Conservation (phyloP, 176 grass and related monocot species). For the Melocanna baccifera region DNA sequence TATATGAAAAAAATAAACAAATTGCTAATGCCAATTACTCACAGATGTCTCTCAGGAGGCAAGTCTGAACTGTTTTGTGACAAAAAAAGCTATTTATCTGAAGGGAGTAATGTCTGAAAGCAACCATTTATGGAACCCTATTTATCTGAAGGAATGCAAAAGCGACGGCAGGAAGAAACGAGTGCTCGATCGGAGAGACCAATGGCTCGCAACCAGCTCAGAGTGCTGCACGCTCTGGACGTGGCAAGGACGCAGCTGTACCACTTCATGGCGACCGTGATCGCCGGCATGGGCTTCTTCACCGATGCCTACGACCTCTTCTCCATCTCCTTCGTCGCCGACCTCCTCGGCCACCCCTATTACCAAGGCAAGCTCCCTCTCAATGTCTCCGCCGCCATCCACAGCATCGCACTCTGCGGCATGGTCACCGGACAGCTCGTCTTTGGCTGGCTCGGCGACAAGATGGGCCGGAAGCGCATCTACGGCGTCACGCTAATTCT, state of each 20-base stretch:
- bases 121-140: no score
- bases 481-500: constrained; percentile 59
- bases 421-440: constrained; percentile 47
- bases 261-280: constrained; percentile 63
- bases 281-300: constrained; percentile 84
- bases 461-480: constrained; percentile 49
- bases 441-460: constrained; percentile 80
- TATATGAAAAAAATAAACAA: no score
- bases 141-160: no score
- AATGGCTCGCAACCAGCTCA: constrained; percentile 10
- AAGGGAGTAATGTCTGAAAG: no score
- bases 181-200: neutral
- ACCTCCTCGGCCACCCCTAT: constrained; percentile 45
- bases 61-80: no score
- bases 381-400: neutral
- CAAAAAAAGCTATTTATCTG: no score
- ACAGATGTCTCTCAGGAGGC: no score
- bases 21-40: no score
- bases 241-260: constrained; percentile 61
- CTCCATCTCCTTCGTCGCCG: constrained; percentile 49
- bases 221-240: constrained; percentile 46
- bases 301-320: constrained; percentile 87
- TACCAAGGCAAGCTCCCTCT: neutral
- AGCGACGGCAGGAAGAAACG: neutral
- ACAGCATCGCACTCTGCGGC: neutral